These are phyloP conservation scores for Phytophthora boehmeriae DNA, from an alignment of 352 stramenopile species.

Conservation along the genomic window DNA sequence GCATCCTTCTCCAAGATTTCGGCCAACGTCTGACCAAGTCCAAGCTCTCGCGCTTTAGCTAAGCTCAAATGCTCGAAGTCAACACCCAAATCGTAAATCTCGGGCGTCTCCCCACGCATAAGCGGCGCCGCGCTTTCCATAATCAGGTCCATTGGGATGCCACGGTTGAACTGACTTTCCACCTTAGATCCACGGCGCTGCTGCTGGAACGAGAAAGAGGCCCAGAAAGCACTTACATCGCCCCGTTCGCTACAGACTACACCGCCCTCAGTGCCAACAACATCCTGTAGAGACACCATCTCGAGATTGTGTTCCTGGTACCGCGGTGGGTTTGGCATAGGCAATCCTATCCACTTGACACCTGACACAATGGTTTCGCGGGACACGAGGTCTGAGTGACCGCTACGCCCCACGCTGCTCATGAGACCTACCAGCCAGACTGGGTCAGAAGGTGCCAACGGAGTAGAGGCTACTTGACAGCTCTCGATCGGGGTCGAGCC, in stretches of 20 bases:
- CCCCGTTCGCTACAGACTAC: slow-evolving; percentile 76
- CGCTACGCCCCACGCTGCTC: slow-evolving; percentile 78
- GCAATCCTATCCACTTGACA: slow-evolving; percentile 86
- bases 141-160: slow-evolving; percentile 88
- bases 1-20: slow-evolving; percentile 77
- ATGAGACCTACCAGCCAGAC: slow-evolving; percentile 89
- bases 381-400: slow-evolving; percentile 84
- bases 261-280: slow-evolving; percentile 81
- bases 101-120: slow-evolving; percentile 68
- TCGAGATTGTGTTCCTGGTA: slow-evolving; percentile 91
- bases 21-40: slow-evolving; percentile 78
- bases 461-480: slow-evolving; percentile 69
- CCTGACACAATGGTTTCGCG: slow-evolving; percentile 86
- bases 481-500: slow-evolving; percentile 83
- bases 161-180: slow-evolving; percentile 87
- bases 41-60: slow-evolving; percentile 88
- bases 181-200: slow-evolving; percentile 74
- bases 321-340: slow-evolving; percentile 79
- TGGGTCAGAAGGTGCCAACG: slow-evolving; percentile 69
- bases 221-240: slow-evolving; percentile 85
- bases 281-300: slow-evolving; percentile 86
- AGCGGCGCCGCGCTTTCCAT: slow-evolving; percentile 85
- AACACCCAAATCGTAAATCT: slow-evolving; percentile 83
- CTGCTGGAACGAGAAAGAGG: slow-evolving; percentile 89
- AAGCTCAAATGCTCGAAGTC: slow-evolving; percentile 91